Evolutionary conservation across 2,329 filamentous ascomycete species (phyloP).

Genomic region (Colletotrichum sp.): DNA sequence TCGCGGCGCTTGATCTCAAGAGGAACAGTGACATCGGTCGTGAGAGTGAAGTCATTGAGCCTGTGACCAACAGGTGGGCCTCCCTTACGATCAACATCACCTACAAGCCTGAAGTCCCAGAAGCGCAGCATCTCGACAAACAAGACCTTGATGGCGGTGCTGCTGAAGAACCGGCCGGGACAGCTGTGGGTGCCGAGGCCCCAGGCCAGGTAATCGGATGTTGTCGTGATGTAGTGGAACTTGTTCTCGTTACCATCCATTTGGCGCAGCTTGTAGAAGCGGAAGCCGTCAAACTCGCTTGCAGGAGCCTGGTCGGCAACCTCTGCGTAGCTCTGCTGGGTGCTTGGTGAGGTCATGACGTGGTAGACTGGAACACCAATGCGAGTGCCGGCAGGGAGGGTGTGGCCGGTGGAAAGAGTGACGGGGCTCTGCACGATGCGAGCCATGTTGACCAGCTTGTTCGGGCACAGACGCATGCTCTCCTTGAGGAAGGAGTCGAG

Average conservation of each 20-base stretch:
- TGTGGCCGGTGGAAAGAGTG: conserved; percentile 32
- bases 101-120: conserved; percentile 28
- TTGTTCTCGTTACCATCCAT: conserved; percentile 21
- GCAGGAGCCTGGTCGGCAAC: conserved; percentile 13
- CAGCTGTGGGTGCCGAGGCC: conserved; percentile 41
- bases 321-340: conserved; percentile 21
- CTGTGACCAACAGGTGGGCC: conserved; percentile 7
- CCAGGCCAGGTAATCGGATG: conserved; percentile 33
- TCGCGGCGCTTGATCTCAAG: conserved; percentile 7
- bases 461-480: conserved; percentile 33
- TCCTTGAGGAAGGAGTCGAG: conserved; percentile 42
- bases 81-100: conserved; percentile 6
- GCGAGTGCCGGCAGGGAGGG: conserved; percentile 29
- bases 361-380: conserved; percentile 28
- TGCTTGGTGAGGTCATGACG: conserved; percentile 20
- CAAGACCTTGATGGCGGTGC: conserved; percentile 38
- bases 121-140: conserved; percentile 27
- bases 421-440: conserved; percentile 22
- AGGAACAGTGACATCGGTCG: not conserved
- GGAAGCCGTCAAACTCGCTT: conserved; percentile 26
- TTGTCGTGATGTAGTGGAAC: conserved; percentile 33
- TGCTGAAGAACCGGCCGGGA: conserved; percentile 31
- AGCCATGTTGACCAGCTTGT: conserved; percentile 18
- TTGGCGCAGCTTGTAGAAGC: conserved; percentile 26
- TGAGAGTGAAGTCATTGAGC: not conserved